Base-by-base conservation (phyloP, 441 rosid genomes). In the Flueggea neowawraea region DNA sequence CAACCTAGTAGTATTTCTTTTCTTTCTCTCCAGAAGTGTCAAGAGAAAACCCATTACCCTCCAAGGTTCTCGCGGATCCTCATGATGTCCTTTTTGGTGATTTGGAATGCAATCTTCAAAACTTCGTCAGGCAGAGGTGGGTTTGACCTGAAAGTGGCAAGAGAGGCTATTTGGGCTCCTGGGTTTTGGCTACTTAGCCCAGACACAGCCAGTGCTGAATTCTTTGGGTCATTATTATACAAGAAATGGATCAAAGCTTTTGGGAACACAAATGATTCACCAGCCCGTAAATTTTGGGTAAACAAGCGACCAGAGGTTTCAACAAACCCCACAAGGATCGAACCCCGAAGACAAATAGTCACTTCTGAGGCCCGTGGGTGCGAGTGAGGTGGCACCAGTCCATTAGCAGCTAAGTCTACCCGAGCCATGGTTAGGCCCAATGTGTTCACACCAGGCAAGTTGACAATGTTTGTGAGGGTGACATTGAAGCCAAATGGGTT, bases 351-450 rank as follows among this genome's bases (percentile, higher is more conserved):
- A 70, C 93, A 86, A 17, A 69, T 70, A 60, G 81, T 80, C 11
- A 88, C 88, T 57, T 87, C 86, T 0, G 96, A 87, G 79, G 88
- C 92, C 62, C 90, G 76, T 16, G 89, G 90, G 71, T 86, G 92
- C 16, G 58, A 65, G 64, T 83, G 96, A 41, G 74, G 80, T 2
- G 87, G 90, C 16, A 78, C 76, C 0, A 74, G 14, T 12, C 87
- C 89, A 3, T 65, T 16, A 0, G 58, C 54, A 0, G 51, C 80
- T 2, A 84, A 50, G 66, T 82, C 89, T 0, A 80, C 36, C 0
- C 86, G 78, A 61, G 76, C 84, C 86, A 82, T 66, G 60, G 75
- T 43, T n/a, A 86, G 76, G 76, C 90, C 89, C 84, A 81, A 61
- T 4, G 85, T 82, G 76, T 90, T 90, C 14, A 84, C 51, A 52